Evolutionary conservation across 2,329 filamentous ascomycete species (phyloP).

Genomic region (Xylaria sp.): DNA sequence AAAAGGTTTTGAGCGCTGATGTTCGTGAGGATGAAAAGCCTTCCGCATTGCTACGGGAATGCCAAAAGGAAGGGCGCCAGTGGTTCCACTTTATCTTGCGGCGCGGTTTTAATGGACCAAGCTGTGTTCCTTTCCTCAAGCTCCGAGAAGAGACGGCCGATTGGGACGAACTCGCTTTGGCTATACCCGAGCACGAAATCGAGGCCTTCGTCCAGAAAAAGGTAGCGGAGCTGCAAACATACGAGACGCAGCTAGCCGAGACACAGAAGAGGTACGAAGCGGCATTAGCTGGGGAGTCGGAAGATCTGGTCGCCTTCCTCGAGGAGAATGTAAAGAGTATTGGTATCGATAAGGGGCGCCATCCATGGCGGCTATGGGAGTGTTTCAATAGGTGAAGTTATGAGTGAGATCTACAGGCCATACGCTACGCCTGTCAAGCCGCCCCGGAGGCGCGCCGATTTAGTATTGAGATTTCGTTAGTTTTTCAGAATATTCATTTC

Average conservation of each 20-base stretch:
- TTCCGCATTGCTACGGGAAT: constrained; percentile 19
- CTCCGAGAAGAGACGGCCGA: constrained; percentile 27
- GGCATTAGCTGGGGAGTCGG: background rate
- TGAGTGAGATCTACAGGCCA: too few species aligned
- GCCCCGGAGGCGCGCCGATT: too few species aligned
- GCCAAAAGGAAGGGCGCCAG: constrained; percentile 12
- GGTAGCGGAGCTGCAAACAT: constrained; percentile 12
- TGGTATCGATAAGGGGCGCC: constrained; percentile 19
- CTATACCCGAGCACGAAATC: constrained; percentile 19
- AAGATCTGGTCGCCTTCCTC: constrained; percentile 18
- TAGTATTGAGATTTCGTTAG: too few species aligned
- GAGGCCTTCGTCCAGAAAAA: constrained; percentile 24
- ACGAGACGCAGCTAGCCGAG: constrained; percentile 21
- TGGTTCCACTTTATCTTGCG: constrained; percentile 33
- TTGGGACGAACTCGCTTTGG: constrained; percentile 29
- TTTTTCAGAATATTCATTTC: too few species aligned
- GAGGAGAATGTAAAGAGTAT: constrained; percentile 16
- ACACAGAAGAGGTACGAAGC: constrained; percentile 19
- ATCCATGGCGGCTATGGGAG: constrained; percentile 22
- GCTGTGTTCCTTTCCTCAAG: constrained; percentile 27
- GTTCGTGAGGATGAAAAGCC: constrained; percentile 22
- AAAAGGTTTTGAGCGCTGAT: constrained; percentile 4
- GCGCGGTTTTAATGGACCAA: constrained; percentile 24
- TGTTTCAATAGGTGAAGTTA: background rate
- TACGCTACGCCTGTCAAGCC: too few species aligned